phyloP scores from a whole-genome alignment of 1,284 basidiomycete species.

The Naganishia sp. region DNA sequence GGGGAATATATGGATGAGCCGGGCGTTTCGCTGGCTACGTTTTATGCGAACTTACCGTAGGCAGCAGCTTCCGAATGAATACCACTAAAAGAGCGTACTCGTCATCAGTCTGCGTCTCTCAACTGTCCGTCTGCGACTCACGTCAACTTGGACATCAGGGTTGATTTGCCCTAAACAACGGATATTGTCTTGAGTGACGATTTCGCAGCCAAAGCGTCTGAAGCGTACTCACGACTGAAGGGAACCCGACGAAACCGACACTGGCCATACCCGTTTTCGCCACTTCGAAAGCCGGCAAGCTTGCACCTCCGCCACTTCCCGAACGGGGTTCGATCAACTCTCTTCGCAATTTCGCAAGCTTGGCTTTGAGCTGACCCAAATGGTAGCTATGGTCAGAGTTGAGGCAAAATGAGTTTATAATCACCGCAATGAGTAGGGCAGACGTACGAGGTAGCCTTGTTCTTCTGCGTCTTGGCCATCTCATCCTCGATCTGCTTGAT shows the following conservation, averaged over 20 bases:
- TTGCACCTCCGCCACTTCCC: constrained; percentile 80
- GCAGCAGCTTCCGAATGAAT: constrained; percentile 97
- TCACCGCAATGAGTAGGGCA: not conserved
- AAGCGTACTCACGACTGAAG: constrained; percentile 69
- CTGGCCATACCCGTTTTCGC: constrained; percentile 93
- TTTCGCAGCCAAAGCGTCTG: constrained; percentile 54
- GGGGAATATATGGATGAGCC: not conserved
- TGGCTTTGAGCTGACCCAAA: constrained; percentile 94
- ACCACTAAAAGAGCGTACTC: constrained; percentile 56
- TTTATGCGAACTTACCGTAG: constrained; percentile 57
- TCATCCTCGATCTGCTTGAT: constrained; percentile 56
- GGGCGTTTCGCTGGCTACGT: not conserved
- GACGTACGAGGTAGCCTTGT: constrained; percentile 67
- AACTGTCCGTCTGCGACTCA: constrained; percentile 32
- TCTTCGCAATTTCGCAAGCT: constrained; percentile 92
- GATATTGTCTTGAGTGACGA: constrained; percentile 66
- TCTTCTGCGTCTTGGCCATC: constrained; percentile 69
- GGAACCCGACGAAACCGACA: constrained; percentile 84
- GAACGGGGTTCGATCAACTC: constrained; percentile 83
- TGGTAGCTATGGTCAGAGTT: constrained; percentile 66
- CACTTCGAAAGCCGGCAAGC: constrained; percentile 91
- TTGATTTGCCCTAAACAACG: constrained; percentile 12
- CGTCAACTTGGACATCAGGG: constrained; percentile 88
- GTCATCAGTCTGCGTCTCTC: not conserved
- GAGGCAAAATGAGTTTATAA: not conserved